Conservation (phyloP, 352 stramenopile species). For the Phytophthora melonis region DNA sequence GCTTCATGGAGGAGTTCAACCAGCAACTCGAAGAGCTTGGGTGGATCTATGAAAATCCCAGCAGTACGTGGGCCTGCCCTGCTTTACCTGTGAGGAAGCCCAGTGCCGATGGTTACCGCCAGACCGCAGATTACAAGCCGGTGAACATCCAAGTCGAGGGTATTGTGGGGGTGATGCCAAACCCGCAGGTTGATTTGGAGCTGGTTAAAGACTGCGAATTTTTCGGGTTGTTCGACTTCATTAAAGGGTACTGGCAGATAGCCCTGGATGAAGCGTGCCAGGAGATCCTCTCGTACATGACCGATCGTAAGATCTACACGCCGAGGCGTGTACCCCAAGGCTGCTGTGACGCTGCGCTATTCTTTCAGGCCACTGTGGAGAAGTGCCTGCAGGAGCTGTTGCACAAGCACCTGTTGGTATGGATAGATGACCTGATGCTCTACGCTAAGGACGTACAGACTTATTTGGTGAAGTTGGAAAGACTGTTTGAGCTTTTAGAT, state of each 20-base stretch:
- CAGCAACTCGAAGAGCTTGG: slow-evolving; percentile 22
- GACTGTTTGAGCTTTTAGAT: slow-evolving; percentile 31
- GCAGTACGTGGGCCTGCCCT: slow-evolving; percentile 27
- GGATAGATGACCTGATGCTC: slow-evolving; percentile 41
- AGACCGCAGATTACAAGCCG: slow-evolving; percentile 35
- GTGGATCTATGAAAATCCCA: slow-evolving; percentile 26
- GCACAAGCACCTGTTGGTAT: slow-evolving; percentile 9
- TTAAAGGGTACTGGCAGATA: slow-evolving; percentile 14
- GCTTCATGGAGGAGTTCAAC: slow-evolving; percentile 28
- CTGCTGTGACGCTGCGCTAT: slow-evolving; percentile 3
- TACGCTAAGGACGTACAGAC: slow-evolving; percentile 25
- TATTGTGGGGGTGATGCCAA: slow-evolving; percentile 34
- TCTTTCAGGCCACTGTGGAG: slow-evolving; percentile 9
- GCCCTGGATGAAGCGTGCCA: slow-evolving; percentile 1
- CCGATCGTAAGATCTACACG: slow-evolving; percentile 20
- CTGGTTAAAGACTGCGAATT: background rate
- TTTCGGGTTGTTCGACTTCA: slow-evolving; percentile 27
- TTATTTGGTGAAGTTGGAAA: slow-evolving; percentile 29
- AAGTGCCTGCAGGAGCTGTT: slow-evolving; percentile 5
- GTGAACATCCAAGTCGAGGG: slow-evolving; percentile 22
- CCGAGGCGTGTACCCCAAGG: background rate
- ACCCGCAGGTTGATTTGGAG: slow-evolving; percentile 15
- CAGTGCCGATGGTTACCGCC: slow-evolving; percentile 15
- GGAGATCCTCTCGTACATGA: slow-evolving; percentile 11
- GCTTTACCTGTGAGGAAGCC: slow-evolving; percentile 5